A percentile compares a stretch with the other conserved stretches of the same genome.
Conservation (phyloP, 2,329 filamentous ascomycete genomes). For the Chaetomiaceae sp. region DNA sequence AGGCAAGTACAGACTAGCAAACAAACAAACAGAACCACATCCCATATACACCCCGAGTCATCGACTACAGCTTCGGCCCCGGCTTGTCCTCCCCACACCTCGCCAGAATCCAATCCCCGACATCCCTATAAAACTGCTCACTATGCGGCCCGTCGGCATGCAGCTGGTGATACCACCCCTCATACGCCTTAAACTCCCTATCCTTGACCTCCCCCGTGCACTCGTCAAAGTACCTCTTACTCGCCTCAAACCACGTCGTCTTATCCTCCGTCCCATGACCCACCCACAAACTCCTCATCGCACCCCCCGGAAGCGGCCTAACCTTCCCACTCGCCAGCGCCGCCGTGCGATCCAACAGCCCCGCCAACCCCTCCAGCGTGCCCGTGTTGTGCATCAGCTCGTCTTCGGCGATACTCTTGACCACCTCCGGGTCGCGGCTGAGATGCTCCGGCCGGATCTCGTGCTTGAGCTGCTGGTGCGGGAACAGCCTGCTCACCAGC, state of each 20-base stretch:
- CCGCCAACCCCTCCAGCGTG: constrained; percentile 75
- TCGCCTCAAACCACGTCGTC: constrained; percentile 61
- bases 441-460: constrained; percentile 61
- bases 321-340: constrained; percentile 55
- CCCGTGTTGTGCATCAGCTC: constrained; percentile 74
- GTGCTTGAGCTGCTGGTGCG: constrained; percentile 62
- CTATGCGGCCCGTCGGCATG: constrained; percentile 53
- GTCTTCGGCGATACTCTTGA: constrained; percentile 60
- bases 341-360: constrained; percentile 69
- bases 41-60: too few species aligned
- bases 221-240: constrained; percentile 58
- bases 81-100: constrained; percentile 29
- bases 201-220: constrained; percentile 54
- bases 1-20: neutral
- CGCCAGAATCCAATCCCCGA: constrained; percentile 63
- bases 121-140: constrained; percentile 53
- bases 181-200: constrained; percentile 67
- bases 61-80: constrained; percentile 17
- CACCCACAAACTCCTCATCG: constrained; percentile 64
- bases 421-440: constrained; percentile 62
- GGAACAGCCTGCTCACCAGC: constrained; percentile 63
- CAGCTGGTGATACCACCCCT: constrained; percentile 74
- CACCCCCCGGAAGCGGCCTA: constrained; percentile 32
- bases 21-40: neutral
- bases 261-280: constrained; percentile 73